These are phyloP conservation scores for Furcasterigmium sp. DNA, from an alignment of 2,329 filamentous ascomycete species.

Conservation along the genomic window DNA sequence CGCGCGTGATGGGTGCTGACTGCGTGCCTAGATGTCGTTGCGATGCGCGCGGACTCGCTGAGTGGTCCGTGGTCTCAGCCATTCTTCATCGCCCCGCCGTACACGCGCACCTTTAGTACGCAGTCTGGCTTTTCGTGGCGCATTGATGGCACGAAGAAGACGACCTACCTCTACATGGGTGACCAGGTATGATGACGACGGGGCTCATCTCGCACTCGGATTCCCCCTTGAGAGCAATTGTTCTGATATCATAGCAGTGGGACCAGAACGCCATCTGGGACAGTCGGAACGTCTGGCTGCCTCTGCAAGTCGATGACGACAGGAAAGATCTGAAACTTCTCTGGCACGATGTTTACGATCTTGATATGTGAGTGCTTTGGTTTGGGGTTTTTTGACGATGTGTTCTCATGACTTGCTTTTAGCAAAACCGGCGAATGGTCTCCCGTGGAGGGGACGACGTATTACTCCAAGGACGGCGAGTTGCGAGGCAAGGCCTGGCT, in stretches of 20 bases:
- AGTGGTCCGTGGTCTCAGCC: slow-evolving; percentile 47
- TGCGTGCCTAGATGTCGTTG: slow-evolving; percentile 34
- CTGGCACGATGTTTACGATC: slow-evolving; percentile 48
- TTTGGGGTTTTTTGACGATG: not conserved
- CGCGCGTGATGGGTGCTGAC: not conserved
- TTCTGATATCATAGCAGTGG: slow-evolving; percentile 24
- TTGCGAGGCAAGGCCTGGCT: slow-evolving; percentile 36
- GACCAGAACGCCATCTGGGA: slow-evolving; percentile 46
- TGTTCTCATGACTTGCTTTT: not conserved
- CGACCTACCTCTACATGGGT: slow-evolving; percentile 40
- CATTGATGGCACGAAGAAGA: slow-evolving; percentile 40
- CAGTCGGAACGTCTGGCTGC: slow-evolving; percentile 48
- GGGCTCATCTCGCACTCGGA: not conserved
- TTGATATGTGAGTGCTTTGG: slow-evolving; percentile 34
- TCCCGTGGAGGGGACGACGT: slow-evolving; percentile 38
- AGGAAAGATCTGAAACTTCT: slow-evolving; percentile 37
- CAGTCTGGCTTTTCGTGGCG: slow-evolving; percentile 42
- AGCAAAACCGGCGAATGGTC: slow-evolving; percentile 39
- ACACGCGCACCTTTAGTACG: slow-evolving; percentile 44
- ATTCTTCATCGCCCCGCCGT: slow-evolving; percentile 38
- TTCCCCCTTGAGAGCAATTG: not conserved
- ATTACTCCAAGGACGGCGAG: slow-evolving; percentile 35
- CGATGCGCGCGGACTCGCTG: slow-evolving; percentile 41
- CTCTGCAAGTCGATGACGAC: slow-evolving; percentile 43
- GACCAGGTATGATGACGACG: slow-evolving; percentile 24